A percentile compares a stretch with the other conserved stretches of the same genome.
These are phyloP conservation scores for Fragilariopsis cylindrus DNA, from an alignment of 108 stramenopile species.

Conservation along the genomic window DNA sequence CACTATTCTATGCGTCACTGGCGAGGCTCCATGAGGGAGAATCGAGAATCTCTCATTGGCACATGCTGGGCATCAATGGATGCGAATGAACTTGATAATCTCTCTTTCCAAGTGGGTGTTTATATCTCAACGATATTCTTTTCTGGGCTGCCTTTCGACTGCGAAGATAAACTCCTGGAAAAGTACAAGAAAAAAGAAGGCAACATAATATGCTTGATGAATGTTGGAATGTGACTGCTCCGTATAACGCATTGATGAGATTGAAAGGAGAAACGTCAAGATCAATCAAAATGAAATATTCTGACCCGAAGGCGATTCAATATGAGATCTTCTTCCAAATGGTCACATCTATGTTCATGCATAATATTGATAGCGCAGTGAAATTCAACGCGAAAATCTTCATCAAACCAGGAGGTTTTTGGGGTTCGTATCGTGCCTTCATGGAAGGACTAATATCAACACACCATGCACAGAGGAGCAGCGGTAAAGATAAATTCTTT, in stretches of 20 bases:
- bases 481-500: slow-evolving; percentile 11
- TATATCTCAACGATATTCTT: slow-evolving; percentile 16
- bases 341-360: slow-evolving; percentile 22
- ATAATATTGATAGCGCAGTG: slow-evolving; percentile 22
- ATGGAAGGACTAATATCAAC: slow-evolving; percentile 26
- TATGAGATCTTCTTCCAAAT: slow-evolving; percentile 28
- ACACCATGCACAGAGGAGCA: background rate
- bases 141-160: slow-evolving; percentile 7
- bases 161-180: slow-evolving; percentile 10
- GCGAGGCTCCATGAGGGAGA: background rate
- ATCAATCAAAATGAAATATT: background rate
- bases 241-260: slow-evolving; percentile 8
- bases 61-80: background rate
- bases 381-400: slow-evolving; percentile 9
- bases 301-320: slow-evolving; percentile 15
- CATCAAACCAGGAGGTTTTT: slow-evolving; percentile 22
- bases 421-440: slow-evolving; percentile 20
- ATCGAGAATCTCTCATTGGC: background rate
- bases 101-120: slow-evolving; percentile 26
- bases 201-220: background rate
- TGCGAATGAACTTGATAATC: slow-evolving; percentile 3
- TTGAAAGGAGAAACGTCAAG: slow-evolving; percentile 3
- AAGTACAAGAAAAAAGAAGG: slow-evolving; percentile 9
- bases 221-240: slow-evolving; percentile 10
- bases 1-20: slow-evolving; percentile 6